Evolutionary conservation across 768 basidiomycete genomes (phyloP).

Genomic region (Lactarius sp.): DNA sequence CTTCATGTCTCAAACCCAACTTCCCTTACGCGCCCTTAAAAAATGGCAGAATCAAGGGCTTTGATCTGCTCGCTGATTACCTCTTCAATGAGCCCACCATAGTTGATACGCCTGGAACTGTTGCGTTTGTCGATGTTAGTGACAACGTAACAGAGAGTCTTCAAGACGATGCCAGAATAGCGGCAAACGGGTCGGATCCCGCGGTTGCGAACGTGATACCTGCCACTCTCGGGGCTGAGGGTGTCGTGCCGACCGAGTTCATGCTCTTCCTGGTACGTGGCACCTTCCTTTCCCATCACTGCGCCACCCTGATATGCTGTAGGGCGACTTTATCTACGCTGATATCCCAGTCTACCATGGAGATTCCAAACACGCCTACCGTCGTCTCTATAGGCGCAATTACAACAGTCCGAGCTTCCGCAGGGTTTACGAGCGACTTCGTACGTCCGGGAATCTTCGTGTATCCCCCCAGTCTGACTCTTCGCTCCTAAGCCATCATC

Average conservation of each 20-base stretch:
- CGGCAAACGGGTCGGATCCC: slow-evolving; percentile 1
- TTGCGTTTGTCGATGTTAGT: background rate
- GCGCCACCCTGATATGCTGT: background rate
- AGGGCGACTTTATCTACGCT: slow-evolving; percentile 71
- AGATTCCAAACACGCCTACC: slow-evolving; percentile 52
- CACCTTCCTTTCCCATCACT: background rate
- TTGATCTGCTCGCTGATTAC: slow-evolving; percentile 57
- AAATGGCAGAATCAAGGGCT: slow-evolving; percentile 52
- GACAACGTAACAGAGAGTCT: slow-evolving; percentile 12
- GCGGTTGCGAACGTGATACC: slow-evolving; percentile 12
- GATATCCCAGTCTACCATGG: slow-evolving; percentile 64
- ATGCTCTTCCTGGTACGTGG: slow-evolving; percentile 49
- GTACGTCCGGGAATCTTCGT: slow-evolving; percentile 39
- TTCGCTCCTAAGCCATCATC: slow-evolving; percentile 47
- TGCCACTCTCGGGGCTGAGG: background rate
- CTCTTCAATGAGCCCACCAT: slow-evolving; percentile 35
- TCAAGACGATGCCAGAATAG: background rate
- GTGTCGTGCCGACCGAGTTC: slow-evolving; percentile 44
- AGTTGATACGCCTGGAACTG: slow-evolving; percentile 11
- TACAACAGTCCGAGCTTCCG: slow-evolving; percentile 61
- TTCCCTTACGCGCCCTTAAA: slow-evolving; percentile 64
- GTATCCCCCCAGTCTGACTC: background rate
- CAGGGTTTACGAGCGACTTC: slow-evolving; percentile 62
- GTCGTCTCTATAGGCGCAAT: slow-evolving; percentile 61
- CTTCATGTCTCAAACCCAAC: slow-evolving; percentile 64